Percentiles rank a stretch among this genome's conserved stretches.
Conservation (phyloP, 1,284 basidiomycete species). For the Malassezia sympodialis region DNA sequence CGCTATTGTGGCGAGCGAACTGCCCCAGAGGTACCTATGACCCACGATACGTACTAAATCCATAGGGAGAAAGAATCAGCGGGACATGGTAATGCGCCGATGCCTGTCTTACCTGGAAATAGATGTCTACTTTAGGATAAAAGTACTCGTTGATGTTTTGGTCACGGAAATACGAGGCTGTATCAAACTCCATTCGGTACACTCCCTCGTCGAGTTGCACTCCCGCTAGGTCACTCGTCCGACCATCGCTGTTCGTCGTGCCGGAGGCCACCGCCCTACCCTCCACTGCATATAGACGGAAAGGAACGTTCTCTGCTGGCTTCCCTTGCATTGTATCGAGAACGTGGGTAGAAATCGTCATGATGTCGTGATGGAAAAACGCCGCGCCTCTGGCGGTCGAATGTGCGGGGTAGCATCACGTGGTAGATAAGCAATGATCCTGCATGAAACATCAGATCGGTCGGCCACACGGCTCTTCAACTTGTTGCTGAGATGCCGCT, state of each 20-base stretch:
- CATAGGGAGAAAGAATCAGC: conserved; percentile 9
- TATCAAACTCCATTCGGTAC: conserved; percentile 5
- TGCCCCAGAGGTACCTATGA: neutral
- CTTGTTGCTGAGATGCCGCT: neutral
- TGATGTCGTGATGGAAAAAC: neutral
- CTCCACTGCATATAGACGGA: neutral
- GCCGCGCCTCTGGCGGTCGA: neutral
- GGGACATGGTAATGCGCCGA: conserved; percentile 8
- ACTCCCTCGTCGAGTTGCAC: neutral
- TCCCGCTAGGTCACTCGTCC: neutral
- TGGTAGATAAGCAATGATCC: neutral
- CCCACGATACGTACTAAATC: conserved; percentile 13
- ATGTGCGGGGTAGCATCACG: neutral
- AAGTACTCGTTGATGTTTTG: neutral
- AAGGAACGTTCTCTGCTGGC: neutral
- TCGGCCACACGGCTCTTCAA: neutral
- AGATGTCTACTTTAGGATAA: neutral
- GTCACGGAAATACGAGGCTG: neutral
- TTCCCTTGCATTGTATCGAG: conserved; percentile 6
- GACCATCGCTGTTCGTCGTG: neutral
- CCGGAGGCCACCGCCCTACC: neutral
- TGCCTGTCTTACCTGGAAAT: neutral
- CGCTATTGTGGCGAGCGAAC: neutral
- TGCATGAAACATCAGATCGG: neutral
- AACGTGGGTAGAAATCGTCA: conserved; percentile 11